Base-by-base conservation (phyloP, 164 flowering plant species). In the Vitis riparia region DNA sequence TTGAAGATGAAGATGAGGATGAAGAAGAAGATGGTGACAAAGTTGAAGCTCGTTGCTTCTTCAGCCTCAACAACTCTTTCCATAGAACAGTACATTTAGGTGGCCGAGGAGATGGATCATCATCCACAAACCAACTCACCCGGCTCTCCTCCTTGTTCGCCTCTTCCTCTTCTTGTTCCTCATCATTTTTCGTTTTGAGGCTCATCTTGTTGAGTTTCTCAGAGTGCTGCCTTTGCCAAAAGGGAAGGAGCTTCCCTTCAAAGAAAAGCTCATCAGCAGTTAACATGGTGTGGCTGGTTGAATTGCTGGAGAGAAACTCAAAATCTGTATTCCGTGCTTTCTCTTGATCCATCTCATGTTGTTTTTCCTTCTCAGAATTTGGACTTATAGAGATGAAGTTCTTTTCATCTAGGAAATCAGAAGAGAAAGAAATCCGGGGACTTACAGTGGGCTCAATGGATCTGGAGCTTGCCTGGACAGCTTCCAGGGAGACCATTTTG, bases 61-160 rank as follows among this genome's bases (percentile, higher is more conserved):
- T 92, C 84, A 94, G 59, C 83, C 87, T 86, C 37, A 94, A 66
- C 16, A 94, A 67, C 78, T 94, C 98, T 72, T 91, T 94, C 97
- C 97, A 94, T n/a, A 94, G 32, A 49, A 92, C 93, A 19, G 98
- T 92, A 79, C 98, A 94, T 51, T 86, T 94, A 0, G 98, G 98
- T 23, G 98, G 98, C 68, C 98, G 70, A 16, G 98, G 97, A 56
- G 98, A 94, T 17, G 97, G 97, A 73, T 91, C 98, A 51, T 94
- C 97, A 19, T 94, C 98, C 1, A 88, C 68, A 65, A 88, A 89
- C 96, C 98, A 94, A 58, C 64, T 82, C 23, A 76, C 75, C 55
- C 84, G 79, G 13, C 16, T 68, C 71, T 76, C 83, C 9, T 78
- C 87, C 57, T 77, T 50, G 11, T 13, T 30, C 5, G 1, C 81